Evolutionary conservation across 78 protist species (phyloP).

Genomic region (Tieghemostelium lacteum): DNA sequence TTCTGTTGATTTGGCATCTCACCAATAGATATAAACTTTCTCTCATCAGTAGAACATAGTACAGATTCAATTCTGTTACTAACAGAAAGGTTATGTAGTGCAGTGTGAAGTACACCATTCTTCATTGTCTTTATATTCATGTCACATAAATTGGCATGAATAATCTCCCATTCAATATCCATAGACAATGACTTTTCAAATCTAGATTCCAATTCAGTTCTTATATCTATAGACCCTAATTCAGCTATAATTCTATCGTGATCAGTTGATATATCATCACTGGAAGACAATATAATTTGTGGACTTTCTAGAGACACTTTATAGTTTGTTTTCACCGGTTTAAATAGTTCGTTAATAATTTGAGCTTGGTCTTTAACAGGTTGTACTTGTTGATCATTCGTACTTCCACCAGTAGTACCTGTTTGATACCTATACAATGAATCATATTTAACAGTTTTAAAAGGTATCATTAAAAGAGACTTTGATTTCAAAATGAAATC

Average conservation of each 20-base stretch:
- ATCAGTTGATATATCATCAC: conserved; percentile 47
- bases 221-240: conserved; percentile 47
- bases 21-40: neutral
- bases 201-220: neutral
- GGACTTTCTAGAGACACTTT: conserved; percentile 54
- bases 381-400: neutral
- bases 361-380: neutral
- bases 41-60: neutral
- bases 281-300: conserved; percentile 48
- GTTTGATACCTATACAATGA: conserved; percentile 54
- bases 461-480: conserved; percentile 29
- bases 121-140: conserved; percentile 63
- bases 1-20: conserved; percentile 18
- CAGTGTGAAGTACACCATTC: conserved; percentile 40
- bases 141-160: conserved; percentile 34
- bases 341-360: neutral
- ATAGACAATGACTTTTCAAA: neutral
- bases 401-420: neutral
- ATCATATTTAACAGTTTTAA: conserved; percentile 73
- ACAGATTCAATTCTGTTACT: conserved; percentile 6
- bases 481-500: conserved; percentile 59
- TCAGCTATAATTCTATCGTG: conserved; percentile 61
- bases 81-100: conserved; percentile 42
- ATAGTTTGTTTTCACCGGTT: conserved; percentile 47
- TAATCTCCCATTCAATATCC: conserved; percentile 46